phyloP scores from a whole-genome alignment of 805 yeast species.

The Candida sonorensis region DNA sequence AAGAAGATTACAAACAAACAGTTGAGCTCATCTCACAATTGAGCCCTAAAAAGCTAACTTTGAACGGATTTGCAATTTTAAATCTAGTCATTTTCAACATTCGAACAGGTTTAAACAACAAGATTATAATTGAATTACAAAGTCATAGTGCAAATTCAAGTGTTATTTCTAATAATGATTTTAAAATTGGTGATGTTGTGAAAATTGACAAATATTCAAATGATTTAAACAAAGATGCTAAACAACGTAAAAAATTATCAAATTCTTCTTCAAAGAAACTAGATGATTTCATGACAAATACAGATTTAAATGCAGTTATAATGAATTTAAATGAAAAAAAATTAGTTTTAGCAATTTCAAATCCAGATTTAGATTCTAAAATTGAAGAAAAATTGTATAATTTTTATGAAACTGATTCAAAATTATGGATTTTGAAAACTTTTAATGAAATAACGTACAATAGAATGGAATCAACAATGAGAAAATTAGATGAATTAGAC shows the following conservation, averaged over 20 bases:
- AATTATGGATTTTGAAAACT: conserved; percentile 63
- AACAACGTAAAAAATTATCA: conserved; percentile 16
- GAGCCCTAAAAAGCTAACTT: conserved; percentile 60
- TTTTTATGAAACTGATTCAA: conserved; percentile 35
- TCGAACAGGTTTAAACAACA: conserved; percentile 77
- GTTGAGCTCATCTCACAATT: conserved; percentile 35
- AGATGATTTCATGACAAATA: no score
- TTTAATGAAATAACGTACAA: conserved; percentile 67
- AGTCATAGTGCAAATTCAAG: conserved; percentile 38
- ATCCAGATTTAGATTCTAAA: conserved; percentile 22
- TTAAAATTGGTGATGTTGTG: conserved; percentile 75
- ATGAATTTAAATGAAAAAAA: conserved; percentile 39
- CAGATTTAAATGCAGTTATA: conserved; percentile 63
- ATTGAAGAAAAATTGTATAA: conserved; percentile 44
- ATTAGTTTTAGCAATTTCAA: conserved; percentile 47
- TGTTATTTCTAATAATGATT: conserved; percentile 39
- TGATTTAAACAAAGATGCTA: conserved; percentile 5
- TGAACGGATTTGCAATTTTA: conserved; percentile 67
- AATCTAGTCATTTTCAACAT: conserved; percentile 57
- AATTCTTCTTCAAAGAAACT: conserved; percentile 26
- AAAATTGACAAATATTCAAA: conserved; percentile 42
- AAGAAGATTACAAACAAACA: conserved; percentile 46
- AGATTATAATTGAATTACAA: conserved; percentile 54
- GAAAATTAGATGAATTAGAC: conserved; percentile 48
- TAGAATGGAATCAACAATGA: conserved; percentile 72